Evolutionary conservation across 176 grass and related monocot genomes (phyloP), one percentile per base, ranked within the genome.

Genomic region (Musa beccarii): DNA sequence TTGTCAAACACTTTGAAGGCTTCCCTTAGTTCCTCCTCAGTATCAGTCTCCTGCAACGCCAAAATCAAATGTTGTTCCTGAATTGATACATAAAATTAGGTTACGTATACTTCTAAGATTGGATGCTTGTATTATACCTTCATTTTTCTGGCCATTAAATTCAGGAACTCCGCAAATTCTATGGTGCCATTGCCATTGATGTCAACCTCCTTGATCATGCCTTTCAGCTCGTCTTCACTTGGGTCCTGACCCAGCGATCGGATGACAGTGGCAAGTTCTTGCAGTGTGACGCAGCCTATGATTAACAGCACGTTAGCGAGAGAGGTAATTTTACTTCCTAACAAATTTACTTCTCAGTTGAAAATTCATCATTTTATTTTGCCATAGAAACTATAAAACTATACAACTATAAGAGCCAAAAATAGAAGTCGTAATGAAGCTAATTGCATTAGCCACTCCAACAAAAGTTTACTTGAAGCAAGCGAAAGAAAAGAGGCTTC

Each of bases 1-100:
- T 88, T 96, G 72, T 96, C 92, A 86, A 96, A 96, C 10, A 96
- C 89, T 59, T 87, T 87, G 80, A 96, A 96, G 4, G 92, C 89
- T 84, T 96, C 93, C 13, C 84, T 86, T 0, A 96, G 79, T 80
- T 92, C 93, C 85, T 92, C 93, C 51, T 92, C 89, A 20, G 76
- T 71, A 79, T 83, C 76, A 65, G 54, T 19, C 76, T 80, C 84
- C 56, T 86, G 10, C 24, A 52, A 54, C 11, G 8, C 13, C 13
- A 7, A 52, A 74, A 61, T 73, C 25, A 28, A 9, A 84, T 54
- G 21, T 5, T 6, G 34, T 43, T 43, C 34, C 34, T 5, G 34
- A 43, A 43, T 43, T 6, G 34, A 43, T 43, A 43, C 34, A 43
- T 43, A 43, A 43, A 43, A 43, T 43, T 34, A 34, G 29, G 29